Percentiles rank a stretch among this genome's conserved stretches.
phyloP scores from a whole-genome alignment of 2,329 filamentous ascomycete genomes.

The Exophiala spinifera region DNA sequence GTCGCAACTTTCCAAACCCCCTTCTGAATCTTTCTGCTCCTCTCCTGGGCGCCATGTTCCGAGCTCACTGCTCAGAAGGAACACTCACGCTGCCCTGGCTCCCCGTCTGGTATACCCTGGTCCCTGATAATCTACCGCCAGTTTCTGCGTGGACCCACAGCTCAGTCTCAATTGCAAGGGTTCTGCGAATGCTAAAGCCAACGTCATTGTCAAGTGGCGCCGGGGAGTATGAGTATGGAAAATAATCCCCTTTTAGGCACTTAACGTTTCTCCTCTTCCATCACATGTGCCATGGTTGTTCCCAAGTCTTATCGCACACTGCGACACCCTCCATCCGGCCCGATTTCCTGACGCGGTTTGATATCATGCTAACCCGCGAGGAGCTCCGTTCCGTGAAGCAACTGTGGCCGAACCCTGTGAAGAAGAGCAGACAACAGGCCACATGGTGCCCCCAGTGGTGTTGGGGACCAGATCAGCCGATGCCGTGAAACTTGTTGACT shows the following conservation, averaged over 20 bases:
- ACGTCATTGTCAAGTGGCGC: background rate
- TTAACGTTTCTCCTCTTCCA: background rate
- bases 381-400: background rate
- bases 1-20: background rate
- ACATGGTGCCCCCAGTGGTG: background rate
- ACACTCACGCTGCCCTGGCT: too few relatives aligned
- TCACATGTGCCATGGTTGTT: background rate
- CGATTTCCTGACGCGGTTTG: background rate
- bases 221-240: background rate
- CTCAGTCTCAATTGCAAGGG: too few relatives aligned
- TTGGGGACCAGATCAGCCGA: background rate
- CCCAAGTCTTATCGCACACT: background rate
- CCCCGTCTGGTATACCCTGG: too few relatives aligned
- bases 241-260: constrained; percentile 10
- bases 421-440: too few relatives aligned
- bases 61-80: too few relatives aligned
- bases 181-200: background rate
- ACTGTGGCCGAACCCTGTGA: background rate
- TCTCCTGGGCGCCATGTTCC: too few relatives aligned
- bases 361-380: background rate
- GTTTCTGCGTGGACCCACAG: too few relatives aligned
- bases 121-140: too few relatives aligned
- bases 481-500: background rate
- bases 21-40: too few relatives aligned
- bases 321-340: background rate